Percentiles rank a stretch among this genome's conserved stretches.
phyloP scores from a whole-genome alignment of 768 basidiomycete genomes.

The Crucibulum laeve region DNA sequence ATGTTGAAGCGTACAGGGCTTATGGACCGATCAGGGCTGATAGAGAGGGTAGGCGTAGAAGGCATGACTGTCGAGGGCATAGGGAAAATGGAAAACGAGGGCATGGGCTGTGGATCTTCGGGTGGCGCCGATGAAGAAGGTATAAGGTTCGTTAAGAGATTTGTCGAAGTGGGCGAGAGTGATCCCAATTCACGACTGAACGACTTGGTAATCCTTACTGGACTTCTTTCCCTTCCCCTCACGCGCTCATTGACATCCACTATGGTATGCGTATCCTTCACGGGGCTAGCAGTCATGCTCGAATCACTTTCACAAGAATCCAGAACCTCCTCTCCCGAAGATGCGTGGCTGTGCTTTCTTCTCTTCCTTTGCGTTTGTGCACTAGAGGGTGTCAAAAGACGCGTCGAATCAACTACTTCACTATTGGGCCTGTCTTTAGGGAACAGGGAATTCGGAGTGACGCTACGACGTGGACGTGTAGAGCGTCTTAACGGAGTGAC shows the following conservation, averaged over 20 bases:
- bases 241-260: neutral
- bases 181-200: slow-evolving; percentile 44
- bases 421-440: slow-evolving; percentile 8
- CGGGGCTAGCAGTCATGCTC: neutral
- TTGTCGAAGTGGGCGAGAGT: slow-evolving; percentile 54
- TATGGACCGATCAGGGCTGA: slow-evolving; percentile 18
- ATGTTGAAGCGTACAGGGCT: slow-evolving; percentile 17
- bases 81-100: slow-evolving; percentile 23
- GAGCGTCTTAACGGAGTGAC: slow-evolving; percentile 29
- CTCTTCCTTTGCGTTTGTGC: slow-evolving; percentile 17
- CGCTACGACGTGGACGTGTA: slow-evolving; percentile 34
- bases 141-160: slow-evolving; percentile 18
- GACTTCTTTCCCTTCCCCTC: slow-evolving; percentile 14
- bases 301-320: slow-evolving; percentile 1
- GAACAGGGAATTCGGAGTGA: slow-evolving; percentile 18
- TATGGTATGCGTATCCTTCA: neutral
- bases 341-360: slow-evolving; percentile 6
- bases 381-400: slow-evolving; percentile 10
- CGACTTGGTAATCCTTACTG: slow-evolving; percentile 13
- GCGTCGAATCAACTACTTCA: neutral
- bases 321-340: slow-evolving; percentile 12
- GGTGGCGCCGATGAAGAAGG: slow-evolving; percentile 8
- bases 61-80: slow-evolving; percentile 13
- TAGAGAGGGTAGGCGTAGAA: slow-evolving; percentile 14
- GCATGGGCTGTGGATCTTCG: slow-evolving; percentile 11